phyloP scores from a whole-genome alignment of 2,329 filamentous ascomycete species.

The Penicillium sp. region DNA sequence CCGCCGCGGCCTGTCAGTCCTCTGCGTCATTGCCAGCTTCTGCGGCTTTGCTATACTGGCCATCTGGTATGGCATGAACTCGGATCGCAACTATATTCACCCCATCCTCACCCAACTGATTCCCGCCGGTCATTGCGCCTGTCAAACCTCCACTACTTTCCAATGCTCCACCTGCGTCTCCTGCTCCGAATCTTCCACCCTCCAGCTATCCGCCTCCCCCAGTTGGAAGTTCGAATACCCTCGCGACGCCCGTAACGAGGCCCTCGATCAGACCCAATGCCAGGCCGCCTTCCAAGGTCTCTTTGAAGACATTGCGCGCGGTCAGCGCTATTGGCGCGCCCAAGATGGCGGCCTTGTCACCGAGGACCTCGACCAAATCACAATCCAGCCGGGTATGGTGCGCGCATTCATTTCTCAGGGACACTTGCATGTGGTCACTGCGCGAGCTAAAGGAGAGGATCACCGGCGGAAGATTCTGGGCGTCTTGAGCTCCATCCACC shows the following conservation, averaged over 20 bases:
- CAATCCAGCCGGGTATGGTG: constrained; percentile 35
- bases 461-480: constrained; percentile 43
- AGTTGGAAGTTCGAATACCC: constrained; percentile 35
- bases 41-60: constrained; percentile 20
- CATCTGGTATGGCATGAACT: constrained; percentile 40
- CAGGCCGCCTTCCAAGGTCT: constrained; percentile 37
- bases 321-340: constrained; percentile 30
- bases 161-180: constrained; percentile 39
- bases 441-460: constrained; percentile 36
- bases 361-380: constrained; percentile 32
- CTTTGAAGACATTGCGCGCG: constrained; percentile 39
- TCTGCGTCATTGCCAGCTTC: constrained; percentile 25
- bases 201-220: constrained; percentile 14
- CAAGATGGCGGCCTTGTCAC: constrained; percentile 26
- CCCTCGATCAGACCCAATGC: constrained; percentile 33
- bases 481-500: constrained; percentile 51
- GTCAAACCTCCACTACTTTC: constrained; percentile 41
- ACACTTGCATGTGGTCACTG: constrained; percentile 34
- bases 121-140: constrained; percentile 43
- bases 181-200: constrained; percentile 21
- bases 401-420: constrained; percentile 37
- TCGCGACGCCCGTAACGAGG: constrained; percentile 36
- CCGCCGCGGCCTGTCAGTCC: constrained; percentile 20
- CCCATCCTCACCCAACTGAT: constrained; percentile 42
- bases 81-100: constrained; percentile 38